phyloP scores from a whole-genome alignment of 2,329 filamentous ascomycete species.

The Cercospora sp. region DNA sequence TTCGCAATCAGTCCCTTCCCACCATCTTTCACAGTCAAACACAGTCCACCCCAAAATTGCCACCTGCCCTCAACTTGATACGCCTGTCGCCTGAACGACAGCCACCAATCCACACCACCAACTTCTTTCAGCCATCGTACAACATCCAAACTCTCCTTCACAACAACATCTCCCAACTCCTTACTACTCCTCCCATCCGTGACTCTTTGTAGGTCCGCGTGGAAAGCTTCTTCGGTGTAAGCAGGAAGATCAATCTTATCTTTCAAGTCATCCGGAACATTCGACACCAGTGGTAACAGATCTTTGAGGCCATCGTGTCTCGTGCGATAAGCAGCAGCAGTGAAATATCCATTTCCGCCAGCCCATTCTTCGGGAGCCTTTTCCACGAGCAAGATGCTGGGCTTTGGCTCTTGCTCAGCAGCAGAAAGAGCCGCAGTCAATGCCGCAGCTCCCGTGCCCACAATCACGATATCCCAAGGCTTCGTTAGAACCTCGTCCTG shows the following conservation, averaged over 20 bases:
- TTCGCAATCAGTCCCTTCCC: conserved; percentile 61
- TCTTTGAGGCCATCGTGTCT: conserved; percentile 58
- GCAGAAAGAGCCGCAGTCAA: conserved; percentile 62
- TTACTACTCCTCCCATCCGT: conserved; percentile 57
- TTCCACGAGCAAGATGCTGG: conserved; percentile 57
- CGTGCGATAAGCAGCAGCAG: conserved; percentile 64
- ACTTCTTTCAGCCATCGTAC: conserved; percentile 36
- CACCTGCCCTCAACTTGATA: conserved; percentile 62
- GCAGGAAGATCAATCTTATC: conserved; percentile 58
- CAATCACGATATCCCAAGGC: conserved; percentile 51
- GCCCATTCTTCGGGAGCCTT: conserved; percentile 61
- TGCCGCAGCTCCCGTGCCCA: conserved; percentile 66
- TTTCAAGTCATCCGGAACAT: conserved; percentile 52
- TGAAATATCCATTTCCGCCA: conserved; percentile 67
- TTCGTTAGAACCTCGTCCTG: not conserved
- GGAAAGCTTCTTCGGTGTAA: conserved; percentile 59
- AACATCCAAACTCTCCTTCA: conserved; percentile 41
- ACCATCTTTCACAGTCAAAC: conserved; percentile 59
- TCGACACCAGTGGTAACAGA: conserved; percentile 63
- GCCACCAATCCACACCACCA: conserved; percentile 40
- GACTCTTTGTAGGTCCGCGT: conserved; percentile 58
- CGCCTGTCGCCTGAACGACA: conserved; percentile 66
- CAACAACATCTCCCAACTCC: conserved; percentile 50
- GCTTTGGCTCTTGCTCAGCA: conserved; percentile 28
- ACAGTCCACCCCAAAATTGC: conserved; percentile 68